phyloP scores from a whole-genome alignment of 2,329 filamentous ascomycete genomes.

The Botryotinia convoluta region DNA sequence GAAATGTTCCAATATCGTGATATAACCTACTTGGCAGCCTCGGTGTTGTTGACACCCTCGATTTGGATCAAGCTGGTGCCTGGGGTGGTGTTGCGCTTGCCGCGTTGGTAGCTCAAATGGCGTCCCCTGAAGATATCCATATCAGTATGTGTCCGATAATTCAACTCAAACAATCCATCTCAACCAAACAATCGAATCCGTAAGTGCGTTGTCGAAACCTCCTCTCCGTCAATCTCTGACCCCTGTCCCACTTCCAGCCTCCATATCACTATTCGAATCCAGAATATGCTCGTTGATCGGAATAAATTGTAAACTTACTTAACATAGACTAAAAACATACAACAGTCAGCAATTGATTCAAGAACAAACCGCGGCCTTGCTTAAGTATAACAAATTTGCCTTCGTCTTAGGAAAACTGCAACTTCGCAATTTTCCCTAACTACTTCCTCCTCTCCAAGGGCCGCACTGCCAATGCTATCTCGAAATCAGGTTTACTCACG shows the following conservation, averaged over 20 bases:
- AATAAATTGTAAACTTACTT: constrained; percentile 63
- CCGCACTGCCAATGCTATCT: not conserved
- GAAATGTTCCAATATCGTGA: not conserved
- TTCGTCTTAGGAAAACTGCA: not conserved
- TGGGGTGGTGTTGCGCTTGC: constrained; percentile 87
- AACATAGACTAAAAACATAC: constrained; percentile 67
- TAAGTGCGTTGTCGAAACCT: constrained; percentile 17
- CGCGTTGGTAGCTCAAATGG: constrained; percentile 97
- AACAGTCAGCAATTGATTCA: constrained; percentile 35
- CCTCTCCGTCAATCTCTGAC: not conserved
- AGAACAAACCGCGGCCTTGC: not conserved
- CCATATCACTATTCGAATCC: constrained; percentile 3
- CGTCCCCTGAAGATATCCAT: constrained; percentile 66
- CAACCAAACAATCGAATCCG: not conserved
- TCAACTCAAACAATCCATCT: not conserved
- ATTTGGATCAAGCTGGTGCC: constrained; percentile 96
- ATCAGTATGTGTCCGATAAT: constrained; percentile 9
- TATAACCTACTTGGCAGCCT: constrained; percentile 74
- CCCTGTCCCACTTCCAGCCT: not conserved
- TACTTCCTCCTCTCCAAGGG: not conserved
- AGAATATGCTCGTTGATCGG: not conserved
- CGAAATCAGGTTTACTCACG: constrained; percentile 57
- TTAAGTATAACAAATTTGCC: not conserved
- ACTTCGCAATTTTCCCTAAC: not conserved
- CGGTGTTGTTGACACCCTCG: constrained; percentile 90